A percentile compares a stretch with the other conserved stretches of the same genome.
These are phyloP conservation scores for Skeletonema grethae DNA, from an alignment of 108 stramenopile genomes.

Conservation along the genomic window DNA sequence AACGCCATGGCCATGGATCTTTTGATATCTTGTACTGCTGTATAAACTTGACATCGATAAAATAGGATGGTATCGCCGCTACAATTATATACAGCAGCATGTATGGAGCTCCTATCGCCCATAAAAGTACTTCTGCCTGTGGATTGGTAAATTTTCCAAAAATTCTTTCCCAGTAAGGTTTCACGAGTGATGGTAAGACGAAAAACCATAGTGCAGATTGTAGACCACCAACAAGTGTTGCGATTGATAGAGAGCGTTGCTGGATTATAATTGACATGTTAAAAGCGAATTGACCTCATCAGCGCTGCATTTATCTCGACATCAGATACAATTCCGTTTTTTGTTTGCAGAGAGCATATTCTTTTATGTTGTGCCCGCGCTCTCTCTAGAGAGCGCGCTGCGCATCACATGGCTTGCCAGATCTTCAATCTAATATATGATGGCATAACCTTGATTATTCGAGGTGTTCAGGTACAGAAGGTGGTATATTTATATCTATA, in stretches of 20 bases:
- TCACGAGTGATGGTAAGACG: slow-evolving; percentile 18
- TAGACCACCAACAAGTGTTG: slow-evolving; percentile 29
- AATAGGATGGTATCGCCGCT: slow-evolving; percentile 31
- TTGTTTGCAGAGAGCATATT: too few species aligned
- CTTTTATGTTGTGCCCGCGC: too few species aligned
- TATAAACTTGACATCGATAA: slow-evolving; percentile 22
- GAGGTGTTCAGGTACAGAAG: too few species aligned
- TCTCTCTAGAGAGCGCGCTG: too few species aligned
- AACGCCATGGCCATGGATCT: slow-evolving; percentile 38
- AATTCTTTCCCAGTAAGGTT: slow-evolving; percentile 17
- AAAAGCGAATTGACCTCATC: too few species aligned
- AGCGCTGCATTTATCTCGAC: too few species aligned
- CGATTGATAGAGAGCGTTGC: slow-evolving; percentile 30
- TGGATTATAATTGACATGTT: background rate
- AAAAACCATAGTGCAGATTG: slow-evolving; percentile 38
- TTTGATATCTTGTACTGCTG: slow-evolving; percentile 44
- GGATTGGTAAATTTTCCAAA: slow-evolving; percentile 11
- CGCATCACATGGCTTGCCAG: too few species aligned
- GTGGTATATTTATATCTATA: too few species aligned
- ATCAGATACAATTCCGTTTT: too few species aligned
- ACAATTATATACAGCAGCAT: slow-evolving; percentile 14
- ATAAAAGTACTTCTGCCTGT: slow-evolving; percentile 16
- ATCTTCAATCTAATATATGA: too few species aligned
- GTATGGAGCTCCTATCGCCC: slow-evolving; percentile 10
- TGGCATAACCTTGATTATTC: too few species aligned